Evolutionary conservation across 768 basidiomycete genomes (phyloP).

Genomic region (Leccinum rimulosum): DNA sequence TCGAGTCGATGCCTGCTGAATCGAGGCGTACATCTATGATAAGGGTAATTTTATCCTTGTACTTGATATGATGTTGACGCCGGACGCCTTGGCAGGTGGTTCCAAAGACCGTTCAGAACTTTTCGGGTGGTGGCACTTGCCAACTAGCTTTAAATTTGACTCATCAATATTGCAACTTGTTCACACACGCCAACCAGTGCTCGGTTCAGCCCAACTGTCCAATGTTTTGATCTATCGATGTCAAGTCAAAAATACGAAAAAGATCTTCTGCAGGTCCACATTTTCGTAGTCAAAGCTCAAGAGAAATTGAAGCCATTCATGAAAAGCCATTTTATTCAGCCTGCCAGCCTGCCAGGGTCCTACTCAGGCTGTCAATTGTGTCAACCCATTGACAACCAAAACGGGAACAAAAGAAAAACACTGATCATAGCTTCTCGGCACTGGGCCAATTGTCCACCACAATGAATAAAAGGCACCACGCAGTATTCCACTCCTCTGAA

Average conservation of each 20-base stretch:
- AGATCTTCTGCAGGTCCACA: neutral
- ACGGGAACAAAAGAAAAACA: constrained; percentile 19
- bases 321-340: constrained; percentile 4
- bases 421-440: neutral
- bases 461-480: constrained; percentile 8
- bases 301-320: neutral
- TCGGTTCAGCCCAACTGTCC: too few species aligned
- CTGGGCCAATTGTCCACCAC: constrained; percentile 17
- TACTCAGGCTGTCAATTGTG: neutral
- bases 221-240: neutral
- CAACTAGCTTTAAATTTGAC: too few species aligned
- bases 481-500: neutral
- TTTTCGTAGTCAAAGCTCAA: neutral
- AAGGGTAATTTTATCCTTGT: too few species aligned
- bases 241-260: neutral
- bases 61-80: neutral
- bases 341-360: neutral
- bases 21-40: constrained; percentile 13
- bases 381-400: neutral
- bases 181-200: neutral
- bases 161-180: too few species aligned
- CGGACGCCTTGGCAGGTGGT: too few species aligned
- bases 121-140: too few species aligned
- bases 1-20: constrained; percentile 3
- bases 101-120: too few species aligned